These are phyloP conservation scores for Solanum rostratum DNA, from an alignment of 257 asterid species.

Conservation along the genomic window DNA sequence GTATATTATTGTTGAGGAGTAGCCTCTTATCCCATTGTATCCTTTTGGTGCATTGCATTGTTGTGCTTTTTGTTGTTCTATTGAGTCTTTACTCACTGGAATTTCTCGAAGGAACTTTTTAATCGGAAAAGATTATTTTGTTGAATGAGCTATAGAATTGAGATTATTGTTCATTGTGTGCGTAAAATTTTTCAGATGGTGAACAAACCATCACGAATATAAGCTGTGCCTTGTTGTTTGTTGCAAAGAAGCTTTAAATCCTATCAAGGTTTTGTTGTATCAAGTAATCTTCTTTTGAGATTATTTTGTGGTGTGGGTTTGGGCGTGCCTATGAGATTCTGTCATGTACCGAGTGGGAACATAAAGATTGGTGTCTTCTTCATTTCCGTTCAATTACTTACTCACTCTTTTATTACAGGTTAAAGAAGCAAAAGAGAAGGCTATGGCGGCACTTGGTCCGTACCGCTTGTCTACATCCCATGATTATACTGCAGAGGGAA, in stretches of 20 bases:
- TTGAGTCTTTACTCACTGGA: background rate
- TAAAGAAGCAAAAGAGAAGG: constrained; percentile 87
- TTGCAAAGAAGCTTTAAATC: background rate
- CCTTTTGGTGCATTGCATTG: background rate
- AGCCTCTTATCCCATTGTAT: background rate
- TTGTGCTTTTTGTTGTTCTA: background rate
- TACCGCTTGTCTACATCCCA: constrained; percentile 41
- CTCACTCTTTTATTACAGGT: constrained; percentile 38
- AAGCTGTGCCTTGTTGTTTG: background rate
- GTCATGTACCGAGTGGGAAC: background rate
- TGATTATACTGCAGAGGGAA: constrained; percentile 44
- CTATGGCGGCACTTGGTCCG: constrained; percentile 67
- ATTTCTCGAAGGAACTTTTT: background rate
- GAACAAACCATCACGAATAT: background rate
- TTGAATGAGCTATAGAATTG: background rate
- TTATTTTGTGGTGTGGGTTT: background rate
- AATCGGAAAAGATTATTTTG: background rate
- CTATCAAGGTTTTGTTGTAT: background rate
- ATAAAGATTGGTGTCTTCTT: background rate
- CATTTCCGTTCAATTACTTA: background rate
- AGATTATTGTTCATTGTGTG: background rate
- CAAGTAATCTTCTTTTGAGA: background rate
- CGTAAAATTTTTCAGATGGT: background rate
- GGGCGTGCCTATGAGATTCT: background rate
- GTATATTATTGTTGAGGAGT: background rate